phyloP scores from a whole-genome alignment of 164 flowering plant genomes.

The Taxillus chinensis region DNA sequence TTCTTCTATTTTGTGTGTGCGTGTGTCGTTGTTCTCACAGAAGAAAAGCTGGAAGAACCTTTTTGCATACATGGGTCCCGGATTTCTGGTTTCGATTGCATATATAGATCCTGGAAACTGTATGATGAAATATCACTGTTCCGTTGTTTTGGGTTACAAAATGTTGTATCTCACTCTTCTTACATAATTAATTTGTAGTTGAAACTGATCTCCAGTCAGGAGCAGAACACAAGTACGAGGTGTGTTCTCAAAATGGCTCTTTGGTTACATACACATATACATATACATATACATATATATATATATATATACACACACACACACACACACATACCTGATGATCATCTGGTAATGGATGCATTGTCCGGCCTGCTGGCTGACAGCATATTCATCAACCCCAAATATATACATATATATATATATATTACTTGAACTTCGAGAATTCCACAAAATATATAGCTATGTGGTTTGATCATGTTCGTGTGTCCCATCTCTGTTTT shows the following conservation, averaged over 20 bases:
- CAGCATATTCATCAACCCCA: too few species aligned
- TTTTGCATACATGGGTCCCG: conserved; percentile 60
- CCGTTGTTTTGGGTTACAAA: not conserved
- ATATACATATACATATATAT: too few species aligned
- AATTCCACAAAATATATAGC: not conserved
- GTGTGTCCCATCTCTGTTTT: not conserved
- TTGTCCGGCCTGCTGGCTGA: too few species aligned
- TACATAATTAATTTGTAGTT: conserved; percentile 29
- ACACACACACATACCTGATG: too few species aligned
- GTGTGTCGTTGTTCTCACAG: conserved; percentile 15
- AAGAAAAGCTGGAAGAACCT: conserved; percentile 50
- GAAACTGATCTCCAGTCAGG: conserved; percentile 85
- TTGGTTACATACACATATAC: too few species aligned
- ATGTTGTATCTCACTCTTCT: not conserved
- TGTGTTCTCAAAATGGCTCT: conserved; percentile 9
- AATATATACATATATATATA: not conserved
- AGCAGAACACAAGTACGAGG: conserved; percentile 63
- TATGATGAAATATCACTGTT: conserved; percentile 15
- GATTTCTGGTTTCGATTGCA: conserved; percentile 69
- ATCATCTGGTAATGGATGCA: too few species aligned
- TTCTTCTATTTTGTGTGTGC: not conserved
- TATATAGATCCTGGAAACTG: conserved; percentile 78
- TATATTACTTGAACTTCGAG: not conserved
- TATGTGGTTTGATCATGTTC: not conserved
- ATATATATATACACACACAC: too few species aligned